A percentile compares a stretch with the other conserved stretches of the same genome.
phyloP scores from a whole-genome alignment of 108 stramenopile genomes.

The Tribonema minus region DNA sequence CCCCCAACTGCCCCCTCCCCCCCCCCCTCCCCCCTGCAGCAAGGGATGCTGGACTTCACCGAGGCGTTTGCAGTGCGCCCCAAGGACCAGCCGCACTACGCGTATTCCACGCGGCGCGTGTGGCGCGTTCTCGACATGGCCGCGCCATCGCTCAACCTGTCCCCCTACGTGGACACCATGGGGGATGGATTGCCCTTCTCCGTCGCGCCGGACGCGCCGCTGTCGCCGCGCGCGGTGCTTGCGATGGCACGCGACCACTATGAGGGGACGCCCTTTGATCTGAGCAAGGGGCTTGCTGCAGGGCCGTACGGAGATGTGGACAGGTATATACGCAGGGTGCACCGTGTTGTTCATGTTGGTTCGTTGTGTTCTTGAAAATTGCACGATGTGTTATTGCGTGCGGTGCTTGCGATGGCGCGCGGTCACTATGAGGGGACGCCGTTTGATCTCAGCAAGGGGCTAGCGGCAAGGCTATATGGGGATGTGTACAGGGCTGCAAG shows the following conservation, averaged over 20 bases:
- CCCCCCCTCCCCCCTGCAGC: too few relatives aligned
- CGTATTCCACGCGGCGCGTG: slow-evolving; percentile 54
- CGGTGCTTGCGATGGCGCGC: slow-evolving; percentile 59
- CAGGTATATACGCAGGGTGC: too few relatives aligned
- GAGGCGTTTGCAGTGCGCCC: slow-evolving; percentile 16
- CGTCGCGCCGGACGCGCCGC: slow-evolving; percentile 47
- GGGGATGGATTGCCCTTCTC: slow-evolving; percentile 67
- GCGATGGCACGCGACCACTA: slow-evolving; percentile 65
- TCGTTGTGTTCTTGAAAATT: too few relatives aligned
- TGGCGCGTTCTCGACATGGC: slow-evolving; percentile 34
- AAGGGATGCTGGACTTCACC: slow-evolving; percentile 36
- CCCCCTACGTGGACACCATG: slow-evolving; percentile 47
- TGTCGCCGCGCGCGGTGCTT: slow-evolving; percentile 55
- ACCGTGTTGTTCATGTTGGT: too few relatives aligned
- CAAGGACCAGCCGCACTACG: slow-evolving; percentile 21
- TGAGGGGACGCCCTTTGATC: slow-evolving; percentile 65
- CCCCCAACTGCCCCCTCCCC: too few relatives aligned
- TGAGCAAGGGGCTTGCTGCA: slow-evolving; percentile 42
- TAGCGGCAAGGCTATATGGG: slow-evolving; percentile 45
- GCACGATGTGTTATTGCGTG: too few relatives aligned
- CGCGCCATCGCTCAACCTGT: slow-evolving; percentile 32
- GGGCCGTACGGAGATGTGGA: slow-evolving; percentile 52
- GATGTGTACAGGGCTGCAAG: slow-evolving; percentile 54
- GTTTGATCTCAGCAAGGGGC: slow-evolving; percentile 54
- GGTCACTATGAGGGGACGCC: slow-evolving; percentile 69